These are phyloP conservation scores for Botrytis fabae DNA, from an alignment of 2,329 filamentous ascomycete species.

Conservation along the genomic window DNA sequence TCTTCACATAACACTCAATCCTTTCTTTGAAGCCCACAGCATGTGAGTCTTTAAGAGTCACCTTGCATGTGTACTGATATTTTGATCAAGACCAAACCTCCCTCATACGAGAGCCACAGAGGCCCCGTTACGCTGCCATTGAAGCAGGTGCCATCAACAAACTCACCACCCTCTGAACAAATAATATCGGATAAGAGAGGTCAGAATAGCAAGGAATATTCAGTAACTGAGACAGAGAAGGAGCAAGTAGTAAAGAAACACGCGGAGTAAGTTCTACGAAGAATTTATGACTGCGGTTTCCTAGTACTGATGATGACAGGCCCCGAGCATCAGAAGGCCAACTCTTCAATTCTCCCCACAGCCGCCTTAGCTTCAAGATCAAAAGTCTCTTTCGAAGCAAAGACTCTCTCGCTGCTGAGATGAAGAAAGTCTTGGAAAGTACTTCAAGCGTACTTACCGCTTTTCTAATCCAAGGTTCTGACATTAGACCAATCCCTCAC, in stretches of 20 bases:
- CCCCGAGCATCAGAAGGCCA: constrained; percentile 24
- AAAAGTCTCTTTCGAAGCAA: constrained; percentile 36
- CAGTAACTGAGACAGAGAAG: neutral
- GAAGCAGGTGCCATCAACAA: neutral
- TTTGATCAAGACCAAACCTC: constrained; percentile 20
- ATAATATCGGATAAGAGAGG: neutral
- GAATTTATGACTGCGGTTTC: neutral
- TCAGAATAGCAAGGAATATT: neutral
- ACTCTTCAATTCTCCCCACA: constrained; percentile 33
- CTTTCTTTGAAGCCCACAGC: neutral
- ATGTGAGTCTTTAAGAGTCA: neutral
- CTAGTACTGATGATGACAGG: constrained; percentile 27
- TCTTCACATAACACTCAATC: neutral
- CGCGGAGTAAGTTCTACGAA: neutral
- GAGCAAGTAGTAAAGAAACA: neutral
- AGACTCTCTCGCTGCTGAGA: constrained; percentile 36
- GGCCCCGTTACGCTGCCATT: neutral
- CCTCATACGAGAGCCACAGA: constrained; percentile 24
- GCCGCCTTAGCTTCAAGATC: constrained; percentile 32
- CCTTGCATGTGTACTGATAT: neutral
- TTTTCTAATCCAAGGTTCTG: constrained; percentile 29
- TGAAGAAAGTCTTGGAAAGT: constrained; percentile 30
- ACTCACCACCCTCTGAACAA: neutral
- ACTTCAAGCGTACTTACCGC: constrained; percentile 32
- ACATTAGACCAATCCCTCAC: constrained; percentile 32